A percentile compares a stretch with the other conserved stretches of the same genome.
Evolutionary conservation across 2,329 filamentous ascomycete species (phyloP).

Genomic region (Ophiostoma novo-ulmi): DNA sequence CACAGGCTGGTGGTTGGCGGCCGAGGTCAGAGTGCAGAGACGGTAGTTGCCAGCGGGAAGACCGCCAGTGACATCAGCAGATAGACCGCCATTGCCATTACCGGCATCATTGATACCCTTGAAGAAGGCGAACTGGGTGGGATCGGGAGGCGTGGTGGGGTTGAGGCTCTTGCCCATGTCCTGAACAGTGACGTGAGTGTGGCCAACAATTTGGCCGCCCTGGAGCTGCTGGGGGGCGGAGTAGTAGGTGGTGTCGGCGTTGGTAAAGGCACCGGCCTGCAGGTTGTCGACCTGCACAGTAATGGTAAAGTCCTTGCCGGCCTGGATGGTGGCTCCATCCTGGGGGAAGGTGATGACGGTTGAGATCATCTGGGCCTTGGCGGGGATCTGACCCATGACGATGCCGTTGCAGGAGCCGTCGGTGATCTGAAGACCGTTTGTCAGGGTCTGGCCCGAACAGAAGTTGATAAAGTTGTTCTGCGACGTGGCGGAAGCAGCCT

Average conservation of each 20-base stretch:
- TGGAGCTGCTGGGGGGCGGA: constrained; percentile 51
- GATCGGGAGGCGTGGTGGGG: constrained; percentile 46
- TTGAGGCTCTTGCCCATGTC: constrained; percentile 47
- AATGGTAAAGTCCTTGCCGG: constrained; percentile 50
- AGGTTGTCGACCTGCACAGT: constrained; percentile 50
- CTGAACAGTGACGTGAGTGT: constrained; percentile 56
- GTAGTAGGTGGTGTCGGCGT: constrained; percentile 56
- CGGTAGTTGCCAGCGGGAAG: constrained; percentile 42
- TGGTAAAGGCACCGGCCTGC: constrained; percentile 54
- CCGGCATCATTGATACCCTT: constrained; percentile 41
- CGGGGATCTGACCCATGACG: constrained; percentile 56
- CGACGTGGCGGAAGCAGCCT: constrained; percentile 31
- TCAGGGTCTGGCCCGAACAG: constrained; percentile 49
- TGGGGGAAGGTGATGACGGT: constrained; percentile 48
- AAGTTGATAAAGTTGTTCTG: constrained; percentile 53
- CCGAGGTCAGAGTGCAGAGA: constrained; percentile 39
- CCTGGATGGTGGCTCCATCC: constrained; percentile 44
- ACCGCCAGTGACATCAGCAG: constrained; percentile 37
- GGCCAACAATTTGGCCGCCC: constrained; percentile 50
- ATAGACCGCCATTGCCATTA: constrained; percentile 37
- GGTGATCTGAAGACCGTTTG: constrained; percentile 55
- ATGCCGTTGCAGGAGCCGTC: constrained; percentile 60
- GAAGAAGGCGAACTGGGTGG: constrained; percentile 43
- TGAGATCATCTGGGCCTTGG: constrained; percentile 52
- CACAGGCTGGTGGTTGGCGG: constrained; percentile 43